A percentile compares a stretch with the other conserved stretches of the same genome.
Conservation (phyloP, 106 monocot species). For the Allium cepa region DNA sequence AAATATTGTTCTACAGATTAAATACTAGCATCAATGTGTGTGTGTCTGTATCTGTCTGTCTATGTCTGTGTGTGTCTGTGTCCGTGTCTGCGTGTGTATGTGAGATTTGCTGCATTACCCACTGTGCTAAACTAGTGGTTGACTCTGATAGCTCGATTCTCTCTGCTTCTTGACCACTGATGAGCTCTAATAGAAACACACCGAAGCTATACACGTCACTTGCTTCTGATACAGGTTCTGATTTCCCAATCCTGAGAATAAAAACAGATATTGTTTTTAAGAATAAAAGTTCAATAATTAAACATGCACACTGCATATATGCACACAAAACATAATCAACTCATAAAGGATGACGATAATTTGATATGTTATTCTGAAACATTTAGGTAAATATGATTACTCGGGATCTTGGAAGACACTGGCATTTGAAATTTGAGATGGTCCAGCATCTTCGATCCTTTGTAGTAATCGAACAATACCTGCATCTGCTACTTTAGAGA, state of each 20-base stretch:
- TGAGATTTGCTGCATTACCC: slow-evolving; percentile 24
- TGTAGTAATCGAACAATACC: slow-evolving; percentile 37
- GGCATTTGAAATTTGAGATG: slow-evolving; percentile 20
- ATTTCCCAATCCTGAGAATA: slow-evolving; percentile 21
- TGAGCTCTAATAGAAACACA: slow-evolving; percentile 67
- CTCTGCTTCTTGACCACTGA: slow-evolving; percentile 39
- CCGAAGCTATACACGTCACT: slow-evolving; percentile 77
- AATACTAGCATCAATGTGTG: background rate
- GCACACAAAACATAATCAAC: background rate
- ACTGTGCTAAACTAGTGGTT: slow-evolving; percentile 23
- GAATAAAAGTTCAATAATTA: background rate
- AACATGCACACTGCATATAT: background rate
- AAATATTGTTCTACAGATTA: too few relatives aligned
- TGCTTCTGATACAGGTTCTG: slow-evolving; percentile 27
- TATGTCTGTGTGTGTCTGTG: background rate
- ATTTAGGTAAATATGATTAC: slow-evolving; percentile 14
- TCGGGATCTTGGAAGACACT: slow-evolving; percentile 50
- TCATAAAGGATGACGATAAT: background rate
- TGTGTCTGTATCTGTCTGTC: too few relatives aligned
- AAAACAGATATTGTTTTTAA: too few relatives aligned
- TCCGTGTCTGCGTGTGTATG: too few relatives aligned
- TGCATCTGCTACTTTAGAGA: slow-evolving; percentile 70
- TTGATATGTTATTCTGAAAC: background rate
- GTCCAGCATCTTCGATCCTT: slow-evolving; percentile 23
- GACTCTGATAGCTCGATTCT: slow-evolving; percentile 10